Conservation (phyloP, 805 yeast species). For the Crinitomyces ghanaensis region DNA sequence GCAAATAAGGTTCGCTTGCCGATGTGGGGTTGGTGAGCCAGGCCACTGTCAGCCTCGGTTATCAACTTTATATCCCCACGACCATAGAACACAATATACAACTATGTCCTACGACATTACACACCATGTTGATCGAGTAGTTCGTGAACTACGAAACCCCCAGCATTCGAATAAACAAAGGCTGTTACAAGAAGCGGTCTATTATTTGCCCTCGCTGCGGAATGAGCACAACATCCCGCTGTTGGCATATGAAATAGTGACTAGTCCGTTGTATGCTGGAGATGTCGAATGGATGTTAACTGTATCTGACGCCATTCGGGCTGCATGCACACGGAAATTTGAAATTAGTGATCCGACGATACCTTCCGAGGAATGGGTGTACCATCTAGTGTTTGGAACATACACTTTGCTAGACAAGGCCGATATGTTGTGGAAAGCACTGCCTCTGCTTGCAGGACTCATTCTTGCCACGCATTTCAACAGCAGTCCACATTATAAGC, state of each 20-base stretch:
- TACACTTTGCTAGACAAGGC: conserved; percentile 4
- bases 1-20: too few species aligned
- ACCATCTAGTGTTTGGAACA: conserved; percentile 7
- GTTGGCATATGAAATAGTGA: conserved; percentile 13
- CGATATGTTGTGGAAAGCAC: conserved; percentile 13
- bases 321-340: conserved; percentile 16
- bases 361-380: conserved; percentile 12
- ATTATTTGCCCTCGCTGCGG: conserved; percentile 15
- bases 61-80: too few species aligned
- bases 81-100: too few species aligned
- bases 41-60: too few species aligned
- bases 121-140: conserved; percentile 1
- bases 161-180: neutral
- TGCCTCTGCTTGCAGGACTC: conserved; percentile 15
- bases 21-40: too few species aligned
- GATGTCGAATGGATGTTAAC: conserved; percentile 4
- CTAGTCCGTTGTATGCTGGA: conserved; percentile 10
- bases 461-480: conserved; percentile 7
- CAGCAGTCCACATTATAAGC: neutral
- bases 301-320: conserved; percentile 17
- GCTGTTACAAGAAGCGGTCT: conserved; percentile 10
- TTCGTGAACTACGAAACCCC: conserved; percentile 4
- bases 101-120: conserved; percentile 3
- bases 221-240: conserved; percentile 18
- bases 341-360: conserved; percentile 19